Conservation (phyloP, 2,329 filamentous ascomycete genomes). For the Colletotrichum godetiae region DNA sequence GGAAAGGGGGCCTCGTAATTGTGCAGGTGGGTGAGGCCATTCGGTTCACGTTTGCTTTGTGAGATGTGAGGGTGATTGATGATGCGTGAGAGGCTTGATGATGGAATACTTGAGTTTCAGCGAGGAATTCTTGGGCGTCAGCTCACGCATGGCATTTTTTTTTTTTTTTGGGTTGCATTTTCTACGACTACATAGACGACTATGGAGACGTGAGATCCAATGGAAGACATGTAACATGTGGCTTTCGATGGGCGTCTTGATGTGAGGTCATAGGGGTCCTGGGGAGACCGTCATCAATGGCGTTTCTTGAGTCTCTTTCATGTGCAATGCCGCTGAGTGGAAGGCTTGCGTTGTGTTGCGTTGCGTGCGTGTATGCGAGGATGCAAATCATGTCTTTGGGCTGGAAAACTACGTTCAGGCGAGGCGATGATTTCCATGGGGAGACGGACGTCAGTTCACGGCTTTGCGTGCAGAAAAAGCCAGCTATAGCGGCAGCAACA, state of each 20-base stretch:
- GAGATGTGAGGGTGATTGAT: conserved; percentile 23
- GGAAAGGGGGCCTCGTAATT: conserved; percentile 19
- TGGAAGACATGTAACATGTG: not conserved
- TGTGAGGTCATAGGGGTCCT: conserved; percentile 35
- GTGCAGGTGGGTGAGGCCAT: conserved; percentile 19
- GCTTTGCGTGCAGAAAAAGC: too few species aligned
- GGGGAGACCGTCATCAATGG: conserved; percentile 6
- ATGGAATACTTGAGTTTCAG: not conserved
- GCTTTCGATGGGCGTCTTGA: not conserved
- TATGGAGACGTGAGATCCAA: not conserved
- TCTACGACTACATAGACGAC: not conserved
- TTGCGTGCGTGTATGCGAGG: not conserved
- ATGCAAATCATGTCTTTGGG: not conserved
- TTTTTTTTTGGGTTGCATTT: not conserved
- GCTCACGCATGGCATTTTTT: not conserved
- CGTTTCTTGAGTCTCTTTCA: not conserved
- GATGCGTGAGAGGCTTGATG: not conserved
- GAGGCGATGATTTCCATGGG: not conserved
- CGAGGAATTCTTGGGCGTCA: not conserved
- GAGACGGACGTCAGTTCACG: too few species aligned
- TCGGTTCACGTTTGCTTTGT: not conserved
- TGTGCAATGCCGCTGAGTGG: not conserved
- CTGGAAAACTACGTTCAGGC: not conserved
- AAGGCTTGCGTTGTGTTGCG: not conserved
- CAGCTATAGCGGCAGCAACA: not conserved